A percentile compares a stretch with the other conserved stretches of the same genome.
These are phyloP conservation scores for Carex parvula DNA, from an alignment of 176 grass and related monocot species.

Conservation along the genomic window DNA sequence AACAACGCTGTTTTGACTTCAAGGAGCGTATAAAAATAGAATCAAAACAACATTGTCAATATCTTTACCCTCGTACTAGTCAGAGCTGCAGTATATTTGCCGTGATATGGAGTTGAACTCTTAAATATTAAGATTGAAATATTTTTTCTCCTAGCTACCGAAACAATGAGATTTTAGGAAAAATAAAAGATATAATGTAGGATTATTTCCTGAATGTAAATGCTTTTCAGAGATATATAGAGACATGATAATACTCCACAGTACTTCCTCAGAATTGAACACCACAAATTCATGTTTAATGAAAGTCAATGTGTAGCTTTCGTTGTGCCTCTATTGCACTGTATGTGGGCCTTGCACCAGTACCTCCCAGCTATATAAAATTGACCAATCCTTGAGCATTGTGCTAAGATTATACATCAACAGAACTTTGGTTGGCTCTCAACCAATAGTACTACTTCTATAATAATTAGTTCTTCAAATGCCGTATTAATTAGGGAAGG, in stretches of 20 bases:
- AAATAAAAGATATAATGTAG: neutral
- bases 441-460: neutral
- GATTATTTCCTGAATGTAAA: neutral
- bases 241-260: neutral
- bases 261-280: neutral
- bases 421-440: neutral
- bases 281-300: neutral
- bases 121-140: too few relatives aligned
- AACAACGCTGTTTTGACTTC: too few relatives aligned
- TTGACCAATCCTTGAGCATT: neutral
- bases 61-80: neutral
- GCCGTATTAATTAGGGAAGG: neutral
- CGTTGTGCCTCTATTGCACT: neutral
- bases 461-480: neutral
- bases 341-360: neutral
- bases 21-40: too few relatives aligned
- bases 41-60: too few relatives aligned
- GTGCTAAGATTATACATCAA: neutral
- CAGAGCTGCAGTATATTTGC: neutral
- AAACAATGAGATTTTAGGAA: neutral
- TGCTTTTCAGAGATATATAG: neutral
- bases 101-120: too few relatives aligned
- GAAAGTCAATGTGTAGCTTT: constrained; percentile 8
- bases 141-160: neutral
- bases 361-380: constrained; percentile 11